Evolutionary conservation across 2,329 filamentous ascomycete genomes (phyloP).

Genomic region (Ascocoryne sarcoides): DNA sequence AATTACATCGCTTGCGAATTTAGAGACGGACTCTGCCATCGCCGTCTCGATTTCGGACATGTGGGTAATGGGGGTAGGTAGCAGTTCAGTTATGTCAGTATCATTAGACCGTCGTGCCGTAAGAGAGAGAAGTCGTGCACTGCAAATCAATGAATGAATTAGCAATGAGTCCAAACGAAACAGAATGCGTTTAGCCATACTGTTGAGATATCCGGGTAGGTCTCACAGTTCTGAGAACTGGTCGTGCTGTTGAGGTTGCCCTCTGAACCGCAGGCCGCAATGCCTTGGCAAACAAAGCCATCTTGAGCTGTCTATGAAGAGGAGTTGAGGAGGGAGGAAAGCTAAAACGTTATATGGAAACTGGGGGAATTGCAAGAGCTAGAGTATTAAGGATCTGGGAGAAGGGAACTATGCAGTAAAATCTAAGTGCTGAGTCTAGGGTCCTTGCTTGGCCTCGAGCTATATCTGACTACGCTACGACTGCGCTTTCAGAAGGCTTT

Average conservation of each 20-base stretch:
- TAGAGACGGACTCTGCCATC: slow-evolving; percentile 83
- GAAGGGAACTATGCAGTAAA: neutral
- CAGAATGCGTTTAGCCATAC: slow-evolving; percentile 29
- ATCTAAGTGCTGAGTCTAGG: no score
- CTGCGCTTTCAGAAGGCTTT: no score
- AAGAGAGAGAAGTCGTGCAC: slow-evolving; percentile 49
- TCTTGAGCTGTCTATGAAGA: slow-evolving; percentile 17
- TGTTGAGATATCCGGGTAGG: slow-evolving; percentile 33
- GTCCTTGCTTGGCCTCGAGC: no score
- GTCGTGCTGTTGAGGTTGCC: slow-evolving; percentile 29
- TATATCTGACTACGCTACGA: no score
- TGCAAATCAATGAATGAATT: no score
- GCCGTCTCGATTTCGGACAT: slow-evolving; percentile 81
- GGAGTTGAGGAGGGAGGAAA: neutral
- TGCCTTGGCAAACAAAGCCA: slow-evolving; percentile 40
- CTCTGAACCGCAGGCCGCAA: slow-evolving; percentile 37
- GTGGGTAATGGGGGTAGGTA: slow-evolving; percentile 87
- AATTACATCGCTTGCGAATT: slow-evolving; percentile 83
- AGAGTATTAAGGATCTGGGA: neutral
- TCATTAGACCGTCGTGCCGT: slow-evolving; percentile 46
- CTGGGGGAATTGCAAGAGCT: neutral
- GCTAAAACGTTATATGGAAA: neutral
- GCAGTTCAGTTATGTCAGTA: slow-evolving; percentile 63
- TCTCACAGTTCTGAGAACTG: slow-evolving; percentile 31
- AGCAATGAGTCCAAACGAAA: no score